A percentile compares a stretch with the other conserved stretches of the same genome.
These are phyloP conservation scores for Pseudocercospora macadamiae DNA, from an alignment of 2,329 filamentous ascomycete genomes.

Conservation along the genomic window DNA sequence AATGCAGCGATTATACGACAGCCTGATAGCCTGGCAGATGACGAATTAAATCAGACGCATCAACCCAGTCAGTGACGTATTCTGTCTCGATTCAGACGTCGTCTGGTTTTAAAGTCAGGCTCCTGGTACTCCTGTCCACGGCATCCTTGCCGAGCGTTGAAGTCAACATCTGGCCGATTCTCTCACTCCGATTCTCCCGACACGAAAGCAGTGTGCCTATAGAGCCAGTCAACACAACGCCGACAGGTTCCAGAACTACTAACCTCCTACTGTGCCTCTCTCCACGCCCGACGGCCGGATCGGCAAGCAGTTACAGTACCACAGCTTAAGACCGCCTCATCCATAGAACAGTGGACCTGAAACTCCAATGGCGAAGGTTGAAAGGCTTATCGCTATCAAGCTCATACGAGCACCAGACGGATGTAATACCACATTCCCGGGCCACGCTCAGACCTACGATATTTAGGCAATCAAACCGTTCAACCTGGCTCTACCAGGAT, in stretches of 20 bases:
- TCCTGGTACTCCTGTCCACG: not conserved
- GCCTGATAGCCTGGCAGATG: slow-evolving; percentile 1
- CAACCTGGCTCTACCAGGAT: slow-evolving; percentile 6
- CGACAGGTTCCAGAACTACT: not conserved
- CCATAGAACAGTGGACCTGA: not conserved
- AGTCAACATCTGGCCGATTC: not conserved
- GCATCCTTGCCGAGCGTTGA: not conserved
- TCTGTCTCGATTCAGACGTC: not conserved
- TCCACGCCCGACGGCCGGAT: not conserved
- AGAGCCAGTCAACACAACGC: not conserved
- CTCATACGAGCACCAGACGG: not conserved
- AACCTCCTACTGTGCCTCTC: not conserved
- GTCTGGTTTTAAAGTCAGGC: not conserved
- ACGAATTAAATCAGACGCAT: not conserved
- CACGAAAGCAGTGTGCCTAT: not conserved
- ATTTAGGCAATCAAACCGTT: slow-evolving; percentile 3
- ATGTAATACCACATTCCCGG: slow-evolving; percentile 1
- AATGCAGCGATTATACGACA: not conserved
- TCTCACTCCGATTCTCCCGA: not conserved
- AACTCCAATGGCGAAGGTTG: not conserved
- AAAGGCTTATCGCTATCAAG: not conserved
- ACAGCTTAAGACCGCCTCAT: not conserved
- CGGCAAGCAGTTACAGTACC: not conserved
- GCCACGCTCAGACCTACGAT: not conserved
- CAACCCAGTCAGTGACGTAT: not conserved